These are phyloP conservation scores for Fagopyrum tataricum DNA, from an alignment of 148 eudicot genomes.

Conservation along the genomic window DNA sequence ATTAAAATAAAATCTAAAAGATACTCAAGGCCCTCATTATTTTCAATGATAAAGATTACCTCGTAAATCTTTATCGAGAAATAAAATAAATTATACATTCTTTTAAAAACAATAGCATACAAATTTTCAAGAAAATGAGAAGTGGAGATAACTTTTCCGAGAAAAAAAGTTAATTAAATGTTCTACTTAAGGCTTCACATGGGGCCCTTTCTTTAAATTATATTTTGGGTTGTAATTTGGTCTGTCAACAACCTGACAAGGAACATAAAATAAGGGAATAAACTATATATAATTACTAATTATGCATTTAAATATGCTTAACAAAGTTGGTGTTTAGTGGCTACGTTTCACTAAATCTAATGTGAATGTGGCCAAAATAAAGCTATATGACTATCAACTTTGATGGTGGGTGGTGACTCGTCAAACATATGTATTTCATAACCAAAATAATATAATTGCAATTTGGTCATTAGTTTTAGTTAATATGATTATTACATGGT, in stretches of 20 bases:
- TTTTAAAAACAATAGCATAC: too few species aligned
- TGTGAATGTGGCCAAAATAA: not conserved
- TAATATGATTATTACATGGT: too few species aligned
- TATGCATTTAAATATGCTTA: conserved; percentile 5
- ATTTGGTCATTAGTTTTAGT: too few species aligned
- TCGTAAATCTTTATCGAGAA: too few species aligned
- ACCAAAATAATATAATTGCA: too few species aligned
- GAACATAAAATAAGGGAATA: not conserved
- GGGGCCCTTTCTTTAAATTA: not conserved
- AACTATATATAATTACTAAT: not conserved
- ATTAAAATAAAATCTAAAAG: too few species aligned
- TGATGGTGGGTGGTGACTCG: not conserved
- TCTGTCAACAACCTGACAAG: conserved; percentile 9
- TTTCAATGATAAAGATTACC: too few species aligned
- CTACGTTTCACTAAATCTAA: not conserved
- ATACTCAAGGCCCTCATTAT: too few species aligned
- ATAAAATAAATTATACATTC: too few species aligned
- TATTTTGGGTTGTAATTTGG: not conserved
- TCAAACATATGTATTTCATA: not conserved
- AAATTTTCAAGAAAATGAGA: too few species aligned
- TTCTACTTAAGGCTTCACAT: not conserved
- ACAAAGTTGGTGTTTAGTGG: not conserved
- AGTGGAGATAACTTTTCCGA: not conserved
- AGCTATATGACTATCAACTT: not conserved
- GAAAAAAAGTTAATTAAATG: not conserved